These are phyloP conservation scores for Penicillium sp. DNA, from an alignment of 2,329 filamentous ascomycete genomes.

Conservation along the genomic window DNA sequence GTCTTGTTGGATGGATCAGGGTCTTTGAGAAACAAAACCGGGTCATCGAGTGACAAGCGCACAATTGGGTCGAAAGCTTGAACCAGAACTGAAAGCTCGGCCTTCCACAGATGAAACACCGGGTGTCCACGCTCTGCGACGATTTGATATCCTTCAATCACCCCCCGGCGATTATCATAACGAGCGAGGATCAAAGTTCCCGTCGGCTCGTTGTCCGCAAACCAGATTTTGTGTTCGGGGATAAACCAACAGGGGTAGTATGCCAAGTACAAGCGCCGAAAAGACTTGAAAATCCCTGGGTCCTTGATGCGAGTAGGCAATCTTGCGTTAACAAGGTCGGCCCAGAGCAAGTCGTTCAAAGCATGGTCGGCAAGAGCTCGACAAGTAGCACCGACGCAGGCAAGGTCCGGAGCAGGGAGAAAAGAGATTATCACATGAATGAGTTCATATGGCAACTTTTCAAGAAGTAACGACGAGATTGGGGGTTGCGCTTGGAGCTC, in stretches of 20 bases:
- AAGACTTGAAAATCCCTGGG: conserved; percentile 63
- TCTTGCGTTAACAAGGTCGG: conserved; percentile 66
- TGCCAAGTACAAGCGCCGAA: conserved; percentile 69
- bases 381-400: conserved; percentile 61
- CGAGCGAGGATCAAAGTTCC: conserved; percentile 76
- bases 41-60: conserved; percentile 71
- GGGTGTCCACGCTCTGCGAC: conserved; percentile 63
- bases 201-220: conserved; percentile 70
- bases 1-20: conserved; percentile 19
- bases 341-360: conserved; percentile 71
- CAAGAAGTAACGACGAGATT: conserved; percentile 21
- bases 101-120: conserved; percentile 64
- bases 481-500: neutral
- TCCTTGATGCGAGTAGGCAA: conserved; percentile 60
- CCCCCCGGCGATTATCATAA: conserved; percentile 70
- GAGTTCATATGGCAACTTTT: conserved; percentile 70
- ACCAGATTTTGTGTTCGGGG: conserved; percentile 79
- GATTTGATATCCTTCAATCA: conserved; percentile 79
- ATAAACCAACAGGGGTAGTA: conserved; percentile 87
- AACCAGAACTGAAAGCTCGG: conserved; percentile 66
- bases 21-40: conserved; percentile 62
- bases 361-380: conserved; percentile 61
- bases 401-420: conserved; percentile 66
- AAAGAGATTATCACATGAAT: conserved; percentile 70
- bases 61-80: conserved; percentile 71